Base-by-base conservation (phyloP, 805 yeast genomes). In the Saturnispora gosingensis region DNA sequence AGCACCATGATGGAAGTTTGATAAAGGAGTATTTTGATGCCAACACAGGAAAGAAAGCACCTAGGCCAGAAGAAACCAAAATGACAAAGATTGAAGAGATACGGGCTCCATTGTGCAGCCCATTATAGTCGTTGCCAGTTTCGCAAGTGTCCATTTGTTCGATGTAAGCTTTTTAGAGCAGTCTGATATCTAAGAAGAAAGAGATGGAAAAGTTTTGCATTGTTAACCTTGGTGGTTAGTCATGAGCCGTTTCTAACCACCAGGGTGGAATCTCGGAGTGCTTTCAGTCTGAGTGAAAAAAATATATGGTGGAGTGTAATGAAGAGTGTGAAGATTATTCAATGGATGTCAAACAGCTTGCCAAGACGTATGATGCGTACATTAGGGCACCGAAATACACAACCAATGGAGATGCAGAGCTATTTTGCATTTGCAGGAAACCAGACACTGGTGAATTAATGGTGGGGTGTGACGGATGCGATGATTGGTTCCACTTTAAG, bases 401-500 rank as follows among this genome's bases (percentile, higher is more conserved):
- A 53, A 58, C 71, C 22, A 71, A 76, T 57, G 72, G 82, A 22
- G 85, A 82, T 56, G 54, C 28, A 4, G 87, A 83, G 58, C 68
- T 85, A 6, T 88, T 74, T 60, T 89, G 97, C 63, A 67, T 82
- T 0, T 89, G 97, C 64, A 74, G 93, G 38, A 76, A 75, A 54
- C 84, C 88, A 0, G 97, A 90, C 60, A 73, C 76, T 53, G 93
- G 90, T 1, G 82, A 80, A 53, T 69, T 89, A 63, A 90, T 90
- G 97, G 85, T 90, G n/a, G 88, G 85, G 0, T 89, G 97, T 64
- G 97, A 89, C 63, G 90, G 88, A 5, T 90, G 97, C 67, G 96
- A 88, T 61, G 96, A 88, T 53, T 90, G 97, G 97, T 90, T 76
- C 62, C 97, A 90, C 67, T 87, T 89, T 66, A 70, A 69, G 45